phyloP scores from a whole-genome alignment of 2,329 filamentous ascomycete species.

The Colletotrichum sp. region DNA sequence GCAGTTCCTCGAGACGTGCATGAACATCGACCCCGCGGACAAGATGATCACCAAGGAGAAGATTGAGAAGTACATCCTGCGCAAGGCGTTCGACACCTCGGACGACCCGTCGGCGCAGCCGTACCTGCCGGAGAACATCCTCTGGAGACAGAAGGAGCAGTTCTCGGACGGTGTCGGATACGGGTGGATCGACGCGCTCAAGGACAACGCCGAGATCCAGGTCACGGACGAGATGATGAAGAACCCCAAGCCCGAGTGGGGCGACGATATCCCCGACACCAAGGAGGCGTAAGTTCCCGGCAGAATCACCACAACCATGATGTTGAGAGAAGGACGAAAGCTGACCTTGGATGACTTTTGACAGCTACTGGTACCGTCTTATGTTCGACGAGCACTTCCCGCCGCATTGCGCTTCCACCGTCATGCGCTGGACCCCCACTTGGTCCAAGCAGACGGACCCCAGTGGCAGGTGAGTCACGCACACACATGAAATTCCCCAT shows the following conservation, averaged over 20 bases:
- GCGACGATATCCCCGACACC: slow-evolving; percentile 86
- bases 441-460: slow-evolving; percentile 98
- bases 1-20: slow-evolving; percentile 86
- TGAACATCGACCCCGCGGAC: slow-evolving; percentile 93
- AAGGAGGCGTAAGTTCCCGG: slow-evolving; percentile 78
- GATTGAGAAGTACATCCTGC: slow-evolving; percentile 97
- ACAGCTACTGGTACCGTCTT: slow-evolving; percentile 90
- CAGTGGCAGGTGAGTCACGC: slow-evolving; percentile 75
- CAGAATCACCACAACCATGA: not conserved
- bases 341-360: slow-evolving; percentile 26
- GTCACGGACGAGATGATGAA: slow-evolving; percentile 98
- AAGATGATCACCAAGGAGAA: slow-evolving; percentile 93
- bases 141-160: slow-evolving; percentile 99
- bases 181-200: slow-evolving; percentile 97
- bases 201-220: slow-evolving; percentile 88
- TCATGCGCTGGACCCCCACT: slow-evolving; percentile 95
- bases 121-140: slow-evolving; percentile 94
- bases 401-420: slow-evolving; percentile 85
- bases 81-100: slow-evolving; percentile 94
- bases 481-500: not conserved
- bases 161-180: slow-evolving; percentile 99
- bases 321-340: not conserved
- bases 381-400: slow-evolving; percentile 99
- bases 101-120: slow-evolving; percentile 82
- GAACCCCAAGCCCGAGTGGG: slow-evolving; percentile 98